Base-by-base conservation (phyloP, 2,329 filamentous ascomycete species). In the Claviceps sp. region DNA sequence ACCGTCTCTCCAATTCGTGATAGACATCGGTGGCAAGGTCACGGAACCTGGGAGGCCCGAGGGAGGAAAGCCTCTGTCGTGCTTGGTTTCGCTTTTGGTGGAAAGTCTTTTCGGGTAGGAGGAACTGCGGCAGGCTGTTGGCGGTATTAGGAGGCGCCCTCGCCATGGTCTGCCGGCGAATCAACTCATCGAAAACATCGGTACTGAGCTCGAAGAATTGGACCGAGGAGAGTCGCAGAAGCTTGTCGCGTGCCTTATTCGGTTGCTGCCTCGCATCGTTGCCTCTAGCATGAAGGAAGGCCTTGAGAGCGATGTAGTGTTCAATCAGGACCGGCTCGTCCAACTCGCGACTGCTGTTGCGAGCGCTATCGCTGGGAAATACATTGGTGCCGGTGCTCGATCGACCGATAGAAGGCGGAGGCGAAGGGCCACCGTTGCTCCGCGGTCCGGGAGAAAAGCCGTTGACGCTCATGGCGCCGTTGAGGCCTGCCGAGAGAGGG, bases 121-220 rank as follows among this genome's bases (percentile, higher is more conserved):
- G 78, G 63, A 82, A 94, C 13, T 80, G 71, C 2, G 88, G 87
- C n/a, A 78, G 76, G 3, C 69, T 66, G 55, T 71, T 74, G 47
- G 74, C 73, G 23, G 73, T 72, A 58, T 75, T 77, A 22, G 76
- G 71, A 16, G 75, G 34, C 51, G 71, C 71, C 55, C 79, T 71
- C 50, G 76, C 76, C 49, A 76, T 75, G 57, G 86, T 79, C 67
- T 97, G 90, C 57, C 93, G 82, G 54, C 93, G 84, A 59, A 94
- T 76, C 57, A 97, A 75, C 70, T 98, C 93, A 68, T 98, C 93
- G 69, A 86, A 97, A 42, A 98, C 91, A 70, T 98, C 93, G 53
- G 91, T 97, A 69, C 90, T 96, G 56, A 98, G 78, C 71, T 98
- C 93, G 68, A 95, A 88, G 67, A 98, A 97, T 67, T 98, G 93